Percentiles rank a stretch among this genome's conserved stretches.
Conservation (phyloP, 345 rosid species). For the Syzygium jambos region DNA sequence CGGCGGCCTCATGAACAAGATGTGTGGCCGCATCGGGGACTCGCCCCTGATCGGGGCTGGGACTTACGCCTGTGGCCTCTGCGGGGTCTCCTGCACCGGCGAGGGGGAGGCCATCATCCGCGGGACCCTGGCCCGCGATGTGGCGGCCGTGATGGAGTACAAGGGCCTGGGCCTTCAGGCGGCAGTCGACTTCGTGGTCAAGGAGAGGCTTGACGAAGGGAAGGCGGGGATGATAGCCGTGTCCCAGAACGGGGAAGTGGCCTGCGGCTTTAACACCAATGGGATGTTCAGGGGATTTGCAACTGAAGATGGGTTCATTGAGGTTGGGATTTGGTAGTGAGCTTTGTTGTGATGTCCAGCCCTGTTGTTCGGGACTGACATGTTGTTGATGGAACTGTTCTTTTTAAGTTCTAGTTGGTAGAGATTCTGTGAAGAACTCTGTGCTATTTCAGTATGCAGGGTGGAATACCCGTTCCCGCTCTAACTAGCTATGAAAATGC, state of each 20-base stretch:
- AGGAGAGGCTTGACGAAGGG: conserved; percentile 69
- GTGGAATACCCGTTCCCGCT: not conserved
- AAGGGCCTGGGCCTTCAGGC: conserved; percentile 69
- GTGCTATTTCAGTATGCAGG: not conserved
- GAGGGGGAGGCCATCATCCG: conserved; percentile 98
- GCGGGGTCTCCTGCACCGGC: conserved; percentile 89
- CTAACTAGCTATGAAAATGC: not conserved
- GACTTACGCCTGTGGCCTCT: conserved; percentile 70
- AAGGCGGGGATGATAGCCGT: conserved; percentile 88
- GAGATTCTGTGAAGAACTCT: not conserved
- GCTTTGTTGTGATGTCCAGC: not conserved
- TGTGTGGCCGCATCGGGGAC: conserved; percentile 88
- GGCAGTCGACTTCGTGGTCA: conserved; percentile 76
- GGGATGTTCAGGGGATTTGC: conserved; percentile 96
- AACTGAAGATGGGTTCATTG: conserved; percentile 84
- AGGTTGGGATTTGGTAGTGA: conserved; percentile 59
- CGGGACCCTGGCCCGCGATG: conserved; percentile 77
- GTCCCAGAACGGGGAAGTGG: conserved; percentile 77
- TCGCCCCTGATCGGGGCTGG: conserved; percentile 95
- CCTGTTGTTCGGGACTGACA: not conserved
- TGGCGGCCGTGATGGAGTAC: conserved; percentile 97
- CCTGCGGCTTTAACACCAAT: conserved; percentile 62
- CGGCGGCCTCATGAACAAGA: conserved; percentile 91
- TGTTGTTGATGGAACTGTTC: not conserved
- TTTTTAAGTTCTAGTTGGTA: not conserved